Percentiles rank a stretch among this genome's conserved stretches.
Evolutionary conservation across 2,329 filamentous ascomycete species (phyloP).

Genomic region (Orbilia ellipsospora): DNA sequence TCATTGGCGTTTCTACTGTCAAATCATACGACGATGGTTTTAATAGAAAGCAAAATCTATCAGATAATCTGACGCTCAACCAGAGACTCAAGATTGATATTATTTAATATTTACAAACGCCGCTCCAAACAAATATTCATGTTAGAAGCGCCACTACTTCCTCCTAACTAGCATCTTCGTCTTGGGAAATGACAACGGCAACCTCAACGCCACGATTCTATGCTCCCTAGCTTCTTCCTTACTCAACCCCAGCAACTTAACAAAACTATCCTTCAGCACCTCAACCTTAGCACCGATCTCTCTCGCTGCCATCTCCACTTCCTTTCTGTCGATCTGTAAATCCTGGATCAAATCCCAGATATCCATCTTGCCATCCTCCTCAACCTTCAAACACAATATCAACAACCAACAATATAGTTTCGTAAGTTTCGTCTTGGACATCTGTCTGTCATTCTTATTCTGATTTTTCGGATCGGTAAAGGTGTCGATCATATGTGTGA

Average conservation of each 20-base stretch:
- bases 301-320: conserved; percentile 74
- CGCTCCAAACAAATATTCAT: neutral
- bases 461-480: conserved; percentile 48
- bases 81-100: neutral
- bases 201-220: conserved; percentile 75
- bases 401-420: conserved; percentile 51
- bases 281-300: conserved; percentile 78
- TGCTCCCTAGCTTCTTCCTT: conserved; percentile 72
- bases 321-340: conserved; percentile 75
- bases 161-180: conserved; percentile 62
- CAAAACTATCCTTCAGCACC: conserved; percentile 65
- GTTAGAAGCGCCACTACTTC: conserved; percentile 6
- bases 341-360: conserved; percentile 74
- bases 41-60: conserved; percentile 7
- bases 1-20: conserved; percentile 20
- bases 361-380: conserved; percentile 70
- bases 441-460: conserved; percentile 45
- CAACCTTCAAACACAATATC: conserved; percentile 67
- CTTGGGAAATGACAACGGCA: conserved; percentile 87
- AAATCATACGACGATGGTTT: neutral
- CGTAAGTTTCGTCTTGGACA: conserved; percentile 42
- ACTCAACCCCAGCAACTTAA: conserved; percentile 68
- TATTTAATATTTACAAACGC: neutral
- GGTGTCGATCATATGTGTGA: conserved; percentile 26
- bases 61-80: neutral